Evolutionary conservation across 768 basidiomycete genomes (phyloP), one percentile per base, ranked within the genome.

Genomic region (Sarcodon sp.): DNA sequence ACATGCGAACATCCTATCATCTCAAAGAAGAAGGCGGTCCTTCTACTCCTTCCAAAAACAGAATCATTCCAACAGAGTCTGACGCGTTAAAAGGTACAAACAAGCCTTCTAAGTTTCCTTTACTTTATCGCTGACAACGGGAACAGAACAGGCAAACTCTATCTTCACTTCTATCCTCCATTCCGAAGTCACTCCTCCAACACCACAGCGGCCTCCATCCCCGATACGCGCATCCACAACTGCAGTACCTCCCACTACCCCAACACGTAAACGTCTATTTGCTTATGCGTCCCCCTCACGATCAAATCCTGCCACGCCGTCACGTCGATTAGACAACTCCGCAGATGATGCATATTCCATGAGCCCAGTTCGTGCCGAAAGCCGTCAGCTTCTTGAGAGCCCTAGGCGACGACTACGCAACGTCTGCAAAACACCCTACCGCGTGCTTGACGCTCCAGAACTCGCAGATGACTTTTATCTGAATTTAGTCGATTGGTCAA

Each of bases 391-490:
- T 12, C 79, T 99, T 41, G 79, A 92, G 53, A 87, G 83, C 47
- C 91, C 93, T 0, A 73, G 87, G 31, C 79, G 87, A 45, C 73
- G 82, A 50, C 76, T 87, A 6, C 78, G 94, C 39, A 81, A 72
- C 50, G 86, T 97, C 1, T 84, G 84, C 68, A 92, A 94, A 63
- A 96, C 93, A 0, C 94, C 94, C 2, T 98, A 94, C 68, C 80
- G 96, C 50, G 94, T 97, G 1, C 76, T 98, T 33, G 94, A 99
- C 60, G 94, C 94, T 7, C 96, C 94, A 0, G 93, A 98, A 48
- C 78, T 99, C 10, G 90, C 91, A 31, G 94, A 98, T 61, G 94
- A 99, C 63, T 99, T 97, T 64, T 98, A 99, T 59, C 83, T 99
- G 53, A 98, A 98, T 59, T 74, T 98, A 9, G 92, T 98, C 18